phyloP scores from a whole-genome alignment of 2,329 filamentous ascomycete species.

The Fusarium sp. region DNA sequence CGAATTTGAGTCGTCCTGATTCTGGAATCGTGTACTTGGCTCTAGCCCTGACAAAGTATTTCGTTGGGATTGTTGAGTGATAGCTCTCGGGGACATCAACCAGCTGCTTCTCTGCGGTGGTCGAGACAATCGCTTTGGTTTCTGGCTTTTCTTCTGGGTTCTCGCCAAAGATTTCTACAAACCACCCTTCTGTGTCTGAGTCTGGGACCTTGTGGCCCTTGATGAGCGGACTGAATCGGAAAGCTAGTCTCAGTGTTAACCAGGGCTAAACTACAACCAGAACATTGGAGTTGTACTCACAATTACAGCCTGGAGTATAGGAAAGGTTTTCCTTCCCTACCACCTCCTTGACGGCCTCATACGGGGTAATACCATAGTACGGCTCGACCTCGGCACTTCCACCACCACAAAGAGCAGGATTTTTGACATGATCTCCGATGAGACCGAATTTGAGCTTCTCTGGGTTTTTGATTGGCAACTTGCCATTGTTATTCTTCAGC shows the following conservation, averaged over 20 bases:
- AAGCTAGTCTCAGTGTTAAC: constrained; percentile 7
- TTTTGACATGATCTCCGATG: constrained; percentile 56
- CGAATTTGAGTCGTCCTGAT: constrained; percentile 42
- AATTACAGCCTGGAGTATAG: constrained; percentile 40
- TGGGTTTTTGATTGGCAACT: constrained; percentile 27
- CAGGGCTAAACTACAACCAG: rapidly evolving
- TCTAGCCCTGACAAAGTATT: constrained; percentile 32
- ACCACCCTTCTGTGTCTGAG: constrained; percentile 24
- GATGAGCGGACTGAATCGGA: constrained; percentile 34
- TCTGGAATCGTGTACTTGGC: constrained; percentile 17
- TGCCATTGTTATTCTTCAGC: constrained; percentile 17
- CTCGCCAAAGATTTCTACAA: constrained; percentile 33
- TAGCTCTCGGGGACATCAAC: constrained; percentile 38
- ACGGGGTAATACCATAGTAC: constrained; percentile 52
- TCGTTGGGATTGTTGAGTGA: constrained; percentile 26
- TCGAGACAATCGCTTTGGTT: constrained; percentile 3
- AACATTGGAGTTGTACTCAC: not conserved
- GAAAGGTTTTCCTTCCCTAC: constrained; percentile 35
- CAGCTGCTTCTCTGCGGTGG: constrained; percentile 33
- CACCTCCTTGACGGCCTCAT: constrained; percentile 49
- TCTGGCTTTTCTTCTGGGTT: constrained; percentile 8
- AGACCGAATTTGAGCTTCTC: constrained; percentile 52
- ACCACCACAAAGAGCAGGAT: constrained; percentile 51
- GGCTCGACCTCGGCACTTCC: constrained; percentile 53
- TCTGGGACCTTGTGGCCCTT: constrained; percentile 19